These are phyloP conservation scores for Sporisorium scitamineum DNA, from an alignment of 1,284 basidiomycete species.

Conservation along the genomic window DNA sequence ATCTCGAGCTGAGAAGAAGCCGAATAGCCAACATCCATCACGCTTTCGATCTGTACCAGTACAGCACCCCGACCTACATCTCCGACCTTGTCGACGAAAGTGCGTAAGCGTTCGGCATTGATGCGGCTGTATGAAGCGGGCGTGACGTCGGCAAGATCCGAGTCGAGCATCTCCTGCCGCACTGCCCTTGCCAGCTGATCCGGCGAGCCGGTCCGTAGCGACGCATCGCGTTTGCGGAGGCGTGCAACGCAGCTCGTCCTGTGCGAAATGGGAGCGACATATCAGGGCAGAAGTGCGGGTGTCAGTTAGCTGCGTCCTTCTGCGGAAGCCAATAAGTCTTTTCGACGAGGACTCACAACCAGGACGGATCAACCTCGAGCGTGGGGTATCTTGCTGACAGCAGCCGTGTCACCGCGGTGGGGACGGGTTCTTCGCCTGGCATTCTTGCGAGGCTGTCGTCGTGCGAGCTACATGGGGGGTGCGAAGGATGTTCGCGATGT, in stretches of 20 bases:
- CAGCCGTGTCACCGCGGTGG: slow-evolving; percentile 34
- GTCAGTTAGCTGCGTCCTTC: not conserved
- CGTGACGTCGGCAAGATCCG: slow-evolving; percentile 25
- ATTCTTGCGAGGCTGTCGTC: not conserved
- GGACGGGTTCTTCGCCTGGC: slow-evolving; percentile 8
- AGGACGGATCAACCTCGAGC: slow-evolving; percentile 21
- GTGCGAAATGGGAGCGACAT: not conserved
- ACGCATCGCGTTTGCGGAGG: slow-evolving; percentile 6
- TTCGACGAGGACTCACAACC: slow-evolving; percentile 29
- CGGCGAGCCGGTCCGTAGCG: not conserved
- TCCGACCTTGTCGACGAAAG: slow-evolving; percentile 16
- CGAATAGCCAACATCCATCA: slow-evolving; percentile 48
- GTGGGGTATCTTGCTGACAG: slow-evolving; percentile 46
- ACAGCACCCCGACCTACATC: slow-evolving; percentile 20
- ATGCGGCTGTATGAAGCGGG: slow-evolving; percentile 14
- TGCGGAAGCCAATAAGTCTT: not conserved
- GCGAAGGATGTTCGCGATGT: slow-evolving; percentile 1
- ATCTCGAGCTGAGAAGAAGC: slow-evolving; percentile 42
- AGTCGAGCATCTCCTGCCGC: slow-evolving; percentile 34
- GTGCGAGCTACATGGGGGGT: slow-evolving; percentile 22
- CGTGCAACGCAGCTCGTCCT: slow-evolving; percentile 13
- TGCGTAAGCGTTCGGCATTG: not conserved
- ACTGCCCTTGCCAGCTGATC: slow-evolving; percentile 41
- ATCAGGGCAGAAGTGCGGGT: not conserved
- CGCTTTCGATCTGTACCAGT: slow-evolving; percentile 40